phyloP scores from a whole-genome alignment of 148 eudicot species.

The Nepenthes mirabilis region DNA sequence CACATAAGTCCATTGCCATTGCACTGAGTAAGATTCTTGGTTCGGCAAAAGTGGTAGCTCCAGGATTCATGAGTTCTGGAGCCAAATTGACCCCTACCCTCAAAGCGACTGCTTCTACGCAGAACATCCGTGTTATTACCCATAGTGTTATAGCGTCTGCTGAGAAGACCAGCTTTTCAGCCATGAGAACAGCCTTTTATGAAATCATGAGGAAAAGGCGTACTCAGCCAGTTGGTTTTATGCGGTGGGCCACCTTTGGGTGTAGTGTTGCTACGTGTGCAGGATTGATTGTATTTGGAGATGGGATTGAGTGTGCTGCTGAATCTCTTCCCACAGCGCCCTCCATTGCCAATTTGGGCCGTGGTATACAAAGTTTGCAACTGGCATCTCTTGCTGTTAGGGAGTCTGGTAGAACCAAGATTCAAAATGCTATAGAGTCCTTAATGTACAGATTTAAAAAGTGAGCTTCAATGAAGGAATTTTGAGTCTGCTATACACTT shows the following conservation, averaged over 20 bases:
- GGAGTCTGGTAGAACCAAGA: constrained; percentile 39
- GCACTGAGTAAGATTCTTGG: constrained; percentile 53
- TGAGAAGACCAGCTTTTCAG: constrained; percentile 78
- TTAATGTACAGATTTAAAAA: constrained; percentile 56
- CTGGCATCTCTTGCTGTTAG: constrained; percentile 34
- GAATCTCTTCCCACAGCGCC: constrained; percentile 64
- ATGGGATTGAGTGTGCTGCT: constrained; percentile 82
- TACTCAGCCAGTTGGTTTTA: constrained; percentile 41
- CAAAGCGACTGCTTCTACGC: constrained; percentile 74
- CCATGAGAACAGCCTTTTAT: constrained; percentile 83
- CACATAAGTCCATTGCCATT: constrained; percentile 45
- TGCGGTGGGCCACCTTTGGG: constrained; percentile 93
- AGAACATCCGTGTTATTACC: constrained; percentile 60
- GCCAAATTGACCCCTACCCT: constrained; percentile 37
- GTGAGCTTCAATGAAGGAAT: constrained; percentile 23
- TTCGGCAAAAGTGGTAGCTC: constrained; percentile 47
- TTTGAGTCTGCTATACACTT: too few species aligned
- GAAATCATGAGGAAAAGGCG: constrained; percentile 87
- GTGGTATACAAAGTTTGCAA: constrained; percentile 54
- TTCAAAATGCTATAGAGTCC: constrained; percentile 69
- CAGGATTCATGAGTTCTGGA: constrained; percentile 49
- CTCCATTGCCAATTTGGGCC: constrained; percentile 65
- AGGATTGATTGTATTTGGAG: constrained; percentile 56
- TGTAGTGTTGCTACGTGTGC: constrained; percentile 71
- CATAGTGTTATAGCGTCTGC: constrained; percentile 84